These are phyloP conservation scores for Colletotrichum sp. DNA, from an alignment of 2,329 filamentous ascomycete genomes.

Conservation along the genomic window DNA sequence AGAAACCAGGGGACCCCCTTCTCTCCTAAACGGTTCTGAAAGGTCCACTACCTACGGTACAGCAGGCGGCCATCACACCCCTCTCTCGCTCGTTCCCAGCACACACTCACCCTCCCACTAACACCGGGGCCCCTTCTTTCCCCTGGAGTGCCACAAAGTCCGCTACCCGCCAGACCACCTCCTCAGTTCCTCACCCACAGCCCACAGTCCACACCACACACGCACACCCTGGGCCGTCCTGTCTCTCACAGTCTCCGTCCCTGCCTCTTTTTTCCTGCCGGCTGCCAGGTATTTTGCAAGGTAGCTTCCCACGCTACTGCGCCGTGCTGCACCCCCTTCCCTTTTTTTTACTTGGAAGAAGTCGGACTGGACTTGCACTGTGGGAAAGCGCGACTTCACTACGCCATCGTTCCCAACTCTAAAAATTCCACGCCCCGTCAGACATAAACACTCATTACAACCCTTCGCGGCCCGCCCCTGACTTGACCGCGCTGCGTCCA, in stretches of 20 bases:
- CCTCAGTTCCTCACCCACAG: neutral
- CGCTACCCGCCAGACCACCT: neutral
- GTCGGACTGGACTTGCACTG: neutral
- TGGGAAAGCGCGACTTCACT: conserved; percentile 15
- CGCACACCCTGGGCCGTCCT: neutral
- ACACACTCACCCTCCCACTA: neutral
- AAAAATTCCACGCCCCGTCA: conserved; percentile 21
- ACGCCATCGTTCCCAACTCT: conserved; percentile 23
- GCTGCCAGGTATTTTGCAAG: neutral
- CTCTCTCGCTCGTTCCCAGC: neutral
- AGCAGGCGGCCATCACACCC: neutral
- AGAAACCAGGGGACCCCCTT: conserved; percentile 14
- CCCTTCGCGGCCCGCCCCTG: conserved; percentile 18
- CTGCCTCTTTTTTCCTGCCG: neutral
- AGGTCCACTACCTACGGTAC: conserved; percentile 1
- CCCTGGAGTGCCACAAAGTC: conserved; percentile 9
- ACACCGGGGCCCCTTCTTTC: neutral
- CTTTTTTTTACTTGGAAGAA: neutral
- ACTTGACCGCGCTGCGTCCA: conserved; percentile 1
- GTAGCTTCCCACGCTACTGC: neutral
- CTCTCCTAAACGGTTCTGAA: conserved; percentile 14
- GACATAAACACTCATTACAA: conserved; percentile 20
- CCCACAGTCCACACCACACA: neutral
- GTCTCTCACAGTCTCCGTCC: neutral
- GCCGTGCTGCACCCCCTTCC: neutral